Evolutionary conservation across 202 grass and related monocot genomes (phyloP).

Genomic region (Hordeum pubiflorum): DNA sequence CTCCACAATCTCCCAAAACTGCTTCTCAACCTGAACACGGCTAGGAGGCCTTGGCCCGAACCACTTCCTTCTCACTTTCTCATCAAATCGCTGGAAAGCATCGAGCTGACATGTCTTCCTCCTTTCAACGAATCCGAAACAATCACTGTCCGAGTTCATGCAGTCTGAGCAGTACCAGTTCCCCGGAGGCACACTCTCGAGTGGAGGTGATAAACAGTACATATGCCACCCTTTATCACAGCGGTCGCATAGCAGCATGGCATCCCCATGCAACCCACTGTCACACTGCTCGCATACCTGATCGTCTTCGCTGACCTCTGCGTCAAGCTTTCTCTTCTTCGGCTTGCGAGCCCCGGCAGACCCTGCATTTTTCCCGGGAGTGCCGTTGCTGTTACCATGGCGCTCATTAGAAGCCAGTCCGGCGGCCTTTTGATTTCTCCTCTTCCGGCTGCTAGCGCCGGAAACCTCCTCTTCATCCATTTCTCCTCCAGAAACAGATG

Average conservation of each 20-base stretch:
- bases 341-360: constrained; percentile 10
- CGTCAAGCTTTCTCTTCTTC: constrained; percentile 24
- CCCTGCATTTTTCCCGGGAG: background rate
- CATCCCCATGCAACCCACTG: constrained; percentile 75
- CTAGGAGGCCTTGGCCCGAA: constrained; percentile 58
- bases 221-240: constrained; percentile 87
- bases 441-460: background rate
- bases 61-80: constrained; percentile 70
- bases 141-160: constrained; percentile 64
- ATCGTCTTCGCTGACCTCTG: constrained; percentile 46
- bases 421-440: background rate
- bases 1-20: constrained; percentile 95
- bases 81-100: constrained; percentile 54
- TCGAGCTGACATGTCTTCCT: constrained; percentile 58
- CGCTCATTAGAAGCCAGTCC: background rate
- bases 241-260: constrained; percentile 86
- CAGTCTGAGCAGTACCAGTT: constrained; percentile 94
- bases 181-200: constrained; percentile 53
- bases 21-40: constrained; percentile 72
- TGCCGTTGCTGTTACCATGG: background rate
- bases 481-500: background rate
- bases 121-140: constrained; percentile 67
- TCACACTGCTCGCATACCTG: constrained; percentile 91
- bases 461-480: background rate
- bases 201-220: constrained; percentile 73